Evolutionary conservation across 2,329 filamentous ascomycete genomes (phyloP).

Genomic region (Leptographium flavum): DNA sequence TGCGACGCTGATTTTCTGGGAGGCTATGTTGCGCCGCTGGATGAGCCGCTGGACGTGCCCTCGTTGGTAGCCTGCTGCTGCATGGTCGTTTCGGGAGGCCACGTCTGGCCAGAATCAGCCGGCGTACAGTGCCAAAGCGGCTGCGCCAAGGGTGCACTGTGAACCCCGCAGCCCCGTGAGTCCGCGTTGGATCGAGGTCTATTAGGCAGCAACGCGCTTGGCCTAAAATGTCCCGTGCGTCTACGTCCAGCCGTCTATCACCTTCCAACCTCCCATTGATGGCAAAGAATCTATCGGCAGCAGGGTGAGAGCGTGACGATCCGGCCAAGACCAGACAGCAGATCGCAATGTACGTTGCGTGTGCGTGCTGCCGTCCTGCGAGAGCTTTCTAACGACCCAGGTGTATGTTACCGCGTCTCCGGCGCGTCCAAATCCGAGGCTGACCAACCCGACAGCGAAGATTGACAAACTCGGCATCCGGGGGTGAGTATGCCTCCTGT

Average conservation of each 20-base stretch:
- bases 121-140: background rate
- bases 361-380: too few species aligned
- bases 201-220: background rate
- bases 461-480: conserved; percentile 14
- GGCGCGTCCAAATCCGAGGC: background rate
- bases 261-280: background rate
- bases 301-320: background rate
- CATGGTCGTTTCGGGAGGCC: too few species aligned
- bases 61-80: too few species aligned
- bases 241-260: background rate
- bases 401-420: background rate
- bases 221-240: too few species aligned
- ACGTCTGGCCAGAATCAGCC: too few species aligned
- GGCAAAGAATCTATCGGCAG: background rate
- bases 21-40: too few species aligned
- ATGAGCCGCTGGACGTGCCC: too few species aligned
- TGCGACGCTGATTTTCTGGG: too few species aligned
- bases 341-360: background rate
- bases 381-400: background rate
- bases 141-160: background rate
- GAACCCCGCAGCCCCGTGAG: background rate
- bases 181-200: background rate
- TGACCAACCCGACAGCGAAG: conserved; percentile 6
- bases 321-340: background rate
- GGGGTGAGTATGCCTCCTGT: conserved; percentile 7